Evolutionary conservation across 768 basidiomycete species (phyloP), one percentile per base, ranked within the genome.

Genomic region (Mycena galericulata): DNA sequence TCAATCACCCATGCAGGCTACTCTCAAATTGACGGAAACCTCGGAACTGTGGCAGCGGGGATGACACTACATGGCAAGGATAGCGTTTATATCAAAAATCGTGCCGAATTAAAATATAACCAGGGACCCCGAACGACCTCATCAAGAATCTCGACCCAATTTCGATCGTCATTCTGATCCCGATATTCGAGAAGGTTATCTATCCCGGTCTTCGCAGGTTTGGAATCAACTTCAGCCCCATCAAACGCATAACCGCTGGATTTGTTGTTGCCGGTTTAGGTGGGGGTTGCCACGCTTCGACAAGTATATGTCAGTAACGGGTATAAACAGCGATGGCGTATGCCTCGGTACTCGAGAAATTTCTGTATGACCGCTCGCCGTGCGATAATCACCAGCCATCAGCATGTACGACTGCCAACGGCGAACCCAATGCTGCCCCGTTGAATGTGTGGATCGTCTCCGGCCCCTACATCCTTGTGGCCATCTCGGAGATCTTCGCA

Each of bases 401-500:
- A 0, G 81, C 76, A 32, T 87, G 85, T 67, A 68, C 50, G 22
- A 75, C 72, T 36, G 73, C 69, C 1, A 75, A 80, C n/a, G n/a
- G n/a, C n/a, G n/a, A n/a, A n/a, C n/a, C n/a, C n/a, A n/a, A n/a
- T n/a, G n/a, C n/a, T n/a, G 76, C 83, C 1, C 75, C 76, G 5
- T 69, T 88, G 75, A 87, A 85, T 72, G 86, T 88, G n/a, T 87
- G 87, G 87, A 76, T 85, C 62, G 80, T 84, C 49, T 67, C 80
- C 11, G 85, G 85, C 2, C 83, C 84, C 0, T 88, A 88, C 75
- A 83, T 88, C 67, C 82, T 90, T 32, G 85, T 89, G 72, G 89
- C 82, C 18, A 81, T 89, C 66, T 76, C 86, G 20, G 88, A 90
- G 77, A 84, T 85, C 70, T 87, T 88, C 74, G 86, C 88, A 0